A percentile compares a stretch with the other conserved stretches of the same genome.
phyloP scores from a whole-genome alignment of 345 rosid species.

The Corymbia maculata region DNA sequence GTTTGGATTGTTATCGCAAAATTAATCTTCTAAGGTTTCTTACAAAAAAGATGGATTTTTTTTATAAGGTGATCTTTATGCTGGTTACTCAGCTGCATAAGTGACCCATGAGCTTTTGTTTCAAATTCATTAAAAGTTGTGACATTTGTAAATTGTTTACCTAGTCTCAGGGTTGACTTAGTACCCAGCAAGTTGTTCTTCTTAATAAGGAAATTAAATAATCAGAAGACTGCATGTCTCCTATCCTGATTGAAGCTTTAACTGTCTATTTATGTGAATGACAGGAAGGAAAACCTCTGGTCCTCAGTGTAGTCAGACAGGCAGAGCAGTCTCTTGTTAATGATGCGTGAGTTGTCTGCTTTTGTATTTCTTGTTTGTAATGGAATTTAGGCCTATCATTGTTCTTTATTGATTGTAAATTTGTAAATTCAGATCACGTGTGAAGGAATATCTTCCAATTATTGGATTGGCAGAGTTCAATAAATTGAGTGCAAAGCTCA shows the following conservation, averaged over 20 bases:
- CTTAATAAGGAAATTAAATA: not conserved
- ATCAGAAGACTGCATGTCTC: not conserved
- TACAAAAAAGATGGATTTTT: not conserved
- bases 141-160: not conserved
- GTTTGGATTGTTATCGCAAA: not conserved
- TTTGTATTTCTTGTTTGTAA: not conserved
- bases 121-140: not conserved
- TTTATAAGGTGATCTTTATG: not conserved
- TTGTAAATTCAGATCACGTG: slow-evolving; percentile 37
- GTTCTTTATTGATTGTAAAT: not conserved
- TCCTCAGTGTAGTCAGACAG: slow-evolving; percentile 63
- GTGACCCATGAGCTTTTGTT: not conserved
- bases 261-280: not conserved
- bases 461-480: slow-evolving; percentile 85
- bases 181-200: not conserved
- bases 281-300: slow-evolving; percentile 95
- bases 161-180: not conserved
- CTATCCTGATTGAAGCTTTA: not conserved
- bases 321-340: slow-evolving; percentile 80
- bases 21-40: not conserved
- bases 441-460: slow-evolving; percentile 93
- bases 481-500: slow-evolving; percentile 86
- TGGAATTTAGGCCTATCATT: not conserved
- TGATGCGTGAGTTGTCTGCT: slow-evolving; percentile 39
- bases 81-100: not conserved